phyloP scores from a whole-genome alignment of 2,329 filamentous ascomycete species.

The Aspergillus sclerotialis region DNA sequence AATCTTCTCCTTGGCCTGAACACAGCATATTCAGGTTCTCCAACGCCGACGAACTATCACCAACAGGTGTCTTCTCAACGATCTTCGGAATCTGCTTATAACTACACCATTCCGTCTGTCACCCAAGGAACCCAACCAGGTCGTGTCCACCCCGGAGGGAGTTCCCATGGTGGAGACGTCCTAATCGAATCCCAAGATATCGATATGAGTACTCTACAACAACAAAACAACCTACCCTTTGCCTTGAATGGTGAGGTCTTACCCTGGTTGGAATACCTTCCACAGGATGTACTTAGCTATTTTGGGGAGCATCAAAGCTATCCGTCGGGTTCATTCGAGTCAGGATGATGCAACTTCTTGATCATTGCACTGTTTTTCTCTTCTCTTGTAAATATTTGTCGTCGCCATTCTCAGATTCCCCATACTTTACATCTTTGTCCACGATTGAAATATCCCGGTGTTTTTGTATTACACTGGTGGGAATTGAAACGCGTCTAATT shows the following conservation, averaged over 20 bases:
- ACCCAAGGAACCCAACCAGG: slow-evolving; percentile 10
- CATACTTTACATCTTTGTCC: too few relatives aligned
- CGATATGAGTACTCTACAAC: slow-evolving; percentile 58
- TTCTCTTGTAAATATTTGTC: slow-evolving; percentile 8
- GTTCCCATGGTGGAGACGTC: slow-evolving; percentile 37
- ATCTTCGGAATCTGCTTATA: slow-evolving; percentile 14
- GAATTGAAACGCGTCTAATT: too few relatives aligned
- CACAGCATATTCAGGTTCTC: slow-evolving; percentile 33
- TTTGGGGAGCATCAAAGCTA: slow-evolving; percentile 37
- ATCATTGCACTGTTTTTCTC: slow-evolving; percentile 9
- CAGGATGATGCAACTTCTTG: slow-evolving; percentile 18
- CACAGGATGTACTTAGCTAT: slow-evolving; percentile 56
- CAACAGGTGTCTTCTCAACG: slow-evolving; percentile 13
- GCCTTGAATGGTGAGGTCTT: slow-evolving; percentile 53
- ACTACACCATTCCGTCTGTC: slow-evolving; percentile 15
- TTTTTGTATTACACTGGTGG: too few relatives aligned
- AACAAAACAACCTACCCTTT: slow-evolving; percentile 33
- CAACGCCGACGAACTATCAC: slow-evolving; percentile 19
- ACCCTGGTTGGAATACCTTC: slow-evolving; percentile 69
- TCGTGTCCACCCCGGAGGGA: slow-evolving; percentile 11
- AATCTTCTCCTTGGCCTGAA: slow-evolving; percentile 45
- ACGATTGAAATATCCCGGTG: too few relatives aligned
- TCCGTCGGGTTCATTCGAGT: slow-evolving; percentile 22
- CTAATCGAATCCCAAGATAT: slow-evolving; percentile 73
- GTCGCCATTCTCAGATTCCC: too few relatives aligned